Conservation (phyloP, 176 grass and related monocot genomes). For the Carex pumila region DNA sequence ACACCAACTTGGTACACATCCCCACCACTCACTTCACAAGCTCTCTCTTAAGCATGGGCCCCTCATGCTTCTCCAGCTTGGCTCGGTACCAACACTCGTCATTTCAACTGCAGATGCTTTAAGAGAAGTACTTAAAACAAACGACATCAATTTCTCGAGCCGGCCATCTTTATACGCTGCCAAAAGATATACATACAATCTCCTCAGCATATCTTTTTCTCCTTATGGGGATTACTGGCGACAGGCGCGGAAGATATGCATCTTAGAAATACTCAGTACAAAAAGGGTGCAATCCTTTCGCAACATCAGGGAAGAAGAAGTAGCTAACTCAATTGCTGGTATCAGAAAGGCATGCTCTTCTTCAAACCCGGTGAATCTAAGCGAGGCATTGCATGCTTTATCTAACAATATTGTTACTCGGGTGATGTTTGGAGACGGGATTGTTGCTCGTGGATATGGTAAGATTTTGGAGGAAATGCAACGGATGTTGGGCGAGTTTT, state of each 20-base stretch:
- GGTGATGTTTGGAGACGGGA: slow-evolving; percentile 35
- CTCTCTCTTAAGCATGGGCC: slow-evolving; percentile 42
- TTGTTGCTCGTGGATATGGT: background rate
- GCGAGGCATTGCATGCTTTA: slow-evolving; percentile 18
- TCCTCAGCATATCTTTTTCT: slow-evolving; percentile 28
- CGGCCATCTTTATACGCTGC: slow-evolving; percentile 28
- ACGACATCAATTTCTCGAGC: slow-evolving; percentile 42
- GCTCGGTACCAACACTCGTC: slow-evolving; percentile 43
- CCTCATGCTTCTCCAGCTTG: slow-evolving; percentile 73
- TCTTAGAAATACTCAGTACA: slow-evolving; percentile 47
- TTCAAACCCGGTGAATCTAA: slow-evolving; percentile 29
- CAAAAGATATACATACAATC: slow-evolving; percentile 34
- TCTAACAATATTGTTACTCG: slow-evolving; percentile 41
- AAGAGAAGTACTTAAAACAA: slow-evolving; percentile 30
- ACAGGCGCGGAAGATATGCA: slow-evolving; percentile 32
- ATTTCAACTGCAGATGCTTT: slow-evolving; percentile 41
- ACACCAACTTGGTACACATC: slow-evolving; percentile 42
- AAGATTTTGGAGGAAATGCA: slow-evolving; percentile 31
- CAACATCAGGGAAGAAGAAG: slow-evolving; percentile 37
- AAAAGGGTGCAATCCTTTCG: slow-evolving; percentile 46
- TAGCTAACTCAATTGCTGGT: slow-evolving; percentile 19
- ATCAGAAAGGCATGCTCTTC: background rate
- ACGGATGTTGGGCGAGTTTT: slow-evolving; percentile 37
- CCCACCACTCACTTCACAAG: slow-evolving; percentile 32
- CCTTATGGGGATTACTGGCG: slow-evolving; percentile 39